phyloP scores from a whole-genome alignment of 768 basidiomycete species.

The Suillus americanus region DNA sequence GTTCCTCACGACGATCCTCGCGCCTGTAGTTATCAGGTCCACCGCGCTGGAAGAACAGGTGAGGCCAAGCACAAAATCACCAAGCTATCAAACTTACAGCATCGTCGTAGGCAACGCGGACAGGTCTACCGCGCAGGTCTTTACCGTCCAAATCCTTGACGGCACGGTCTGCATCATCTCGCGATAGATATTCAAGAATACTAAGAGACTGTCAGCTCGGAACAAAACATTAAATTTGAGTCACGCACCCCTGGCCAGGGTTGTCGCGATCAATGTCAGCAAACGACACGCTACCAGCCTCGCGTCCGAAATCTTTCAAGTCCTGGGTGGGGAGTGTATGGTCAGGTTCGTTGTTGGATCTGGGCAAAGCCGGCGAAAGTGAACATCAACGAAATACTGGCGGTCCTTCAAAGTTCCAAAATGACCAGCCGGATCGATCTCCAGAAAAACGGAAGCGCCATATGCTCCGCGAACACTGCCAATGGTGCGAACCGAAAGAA shows the following conservation, averaged over 20 bases:
- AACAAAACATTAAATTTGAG: conserved; percentile 5
- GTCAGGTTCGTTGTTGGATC: conserved; percentile 11
- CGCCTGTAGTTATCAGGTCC: conserved; percentile 76
- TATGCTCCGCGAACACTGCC: conserved; percentile 1
- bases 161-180: conserved; percentile 93
- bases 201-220: conserved; percentile 38
- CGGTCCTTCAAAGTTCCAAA: neutral
- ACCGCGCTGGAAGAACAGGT: conserved; percentile 45
- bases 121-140: conserved; percentile 82
- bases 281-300: conserved; percentile 89
- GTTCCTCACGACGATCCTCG: conserved; percentile 58
- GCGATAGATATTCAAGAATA: conserved; percentile 84
- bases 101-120: conserved; percentile 69
- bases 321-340: conserved; percentile 62
- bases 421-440: neutral
- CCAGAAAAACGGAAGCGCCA: neutral
- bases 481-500: conserved; percentile 27
- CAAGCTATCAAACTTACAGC: conserved; percentile 42
- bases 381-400: conserved; percentile 6
- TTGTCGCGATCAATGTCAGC: conserved; percentile 91
- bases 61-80: neutral
- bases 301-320: conserved; percentile 95
- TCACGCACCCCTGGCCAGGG: conserved; percentile 81
- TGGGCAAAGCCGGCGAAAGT: conserved; percentile 11
- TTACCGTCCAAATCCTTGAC: conserved; percentile 82